Evolutionary conservation across 2,329 filamentous ascomycete genomes (phyloP).

Genomic region (Aspergillus puulaauensis): DNA sequence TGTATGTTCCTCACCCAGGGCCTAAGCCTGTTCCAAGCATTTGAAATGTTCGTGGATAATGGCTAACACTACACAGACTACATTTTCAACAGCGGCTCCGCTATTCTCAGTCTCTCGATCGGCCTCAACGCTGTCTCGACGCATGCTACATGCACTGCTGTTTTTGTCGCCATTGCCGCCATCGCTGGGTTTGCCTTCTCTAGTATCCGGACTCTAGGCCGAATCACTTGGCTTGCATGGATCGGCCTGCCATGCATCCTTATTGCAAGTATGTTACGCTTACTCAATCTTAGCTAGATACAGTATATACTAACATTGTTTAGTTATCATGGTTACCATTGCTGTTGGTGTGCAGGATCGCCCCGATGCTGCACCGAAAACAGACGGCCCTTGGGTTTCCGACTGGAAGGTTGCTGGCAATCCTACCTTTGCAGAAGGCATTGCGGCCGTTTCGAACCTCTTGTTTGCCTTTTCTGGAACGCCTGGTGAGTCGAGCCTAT

Average conservation of each 20-base stretch:
- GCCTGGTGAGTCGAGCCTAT: background rate
- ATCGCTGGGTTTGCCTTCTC: conserved; percentile 21
- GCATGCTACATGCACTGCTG: conserved; percentile 31
- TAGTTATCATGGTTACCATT: background rate
- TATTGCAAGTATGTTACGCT: conserved; percentile 14
- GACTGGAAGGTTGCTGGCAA: conserved; percentile 3
- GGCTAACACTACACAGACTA: conserved; percentile 15
- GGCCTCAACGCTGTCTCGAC: conserved; percentile 40
- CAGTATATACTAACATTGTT: background rate
- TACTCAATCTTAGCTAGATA: too few relatives aligned
- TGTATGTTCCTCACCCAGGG: background rate
- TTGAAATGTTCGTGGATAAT: too few relatives aligned
- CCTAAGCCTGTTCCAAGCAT: too few relatives aligned
- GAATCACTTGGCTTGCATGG: conserved; percentile 37
- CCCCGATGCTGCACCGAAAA: background rate
- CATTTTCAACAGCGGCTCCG: conserved; percentile 42
- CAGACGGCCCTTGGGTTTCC: background rate
- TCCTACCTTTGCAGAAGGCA: conserved; percentile 21
- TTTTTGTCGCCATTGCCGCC: conserved; percentile 21
- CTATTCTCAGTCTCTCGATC: conserved; percentile 43
- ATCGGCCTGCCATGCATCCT: conserved; percentile 18
- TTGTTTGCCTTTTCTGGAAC: conserved; percentile 25
- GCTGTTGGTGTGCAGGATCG: background rate
- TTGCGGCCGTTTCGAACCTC: conserved; percentile 22
- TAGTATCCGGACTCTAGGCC: conserved; percentile 34